phyloP scores from a whole-genome alignment of 2,329 filamentous ascomycete species.

The Monosporascus sp. region DNA sequence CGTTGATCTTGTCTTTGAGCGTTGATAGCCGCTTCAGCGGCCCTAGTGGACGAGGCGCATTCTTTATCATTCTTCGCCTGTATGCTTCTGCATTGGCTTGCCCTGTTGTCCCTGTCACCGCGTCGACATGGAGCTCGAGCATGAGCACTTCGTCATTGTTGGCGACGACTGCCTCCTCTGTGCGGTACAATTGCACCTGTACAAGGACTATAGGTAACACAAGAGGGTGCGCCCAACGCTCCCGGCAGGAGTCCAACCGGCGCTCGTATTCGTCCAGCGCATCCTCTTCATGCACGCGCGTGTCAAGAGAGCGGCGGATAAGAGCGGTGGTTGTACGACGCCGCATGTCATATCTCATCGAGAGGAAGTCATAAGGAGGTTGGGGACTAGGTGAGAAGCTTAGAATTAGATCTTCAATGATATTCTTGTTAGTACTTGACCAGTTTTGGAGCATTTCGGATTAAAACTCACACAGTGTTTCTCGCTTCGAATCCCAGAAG shows the following conservation, averaged over 20 bases:
- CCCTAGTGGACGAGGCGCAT: conserved; percentile 10
- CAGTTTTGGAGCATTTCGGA: neutral
- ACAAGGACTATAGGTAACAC: conserved; percentile 41
- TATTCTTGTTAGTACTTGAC: conserved; percentile 6
- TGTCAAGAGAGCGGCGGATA: conserved; percentile 39
- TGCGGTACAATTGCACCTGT: conserved; percentile 40
- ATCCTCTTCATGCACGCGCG: conserved; percentile 34
- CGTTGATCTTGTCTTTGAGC: conserved; percentile 17
- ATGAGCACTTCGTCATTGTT: conserved; percentile 37
- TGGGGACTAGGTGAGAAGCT: conserved; percentile 39
- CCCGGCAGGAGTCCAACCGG: conserved; percentile 37
- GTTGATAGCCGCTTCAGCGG: conserved; percentile 22
- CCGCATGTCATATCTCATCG: conserved; percentile 38
- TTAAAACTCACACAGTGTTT: conserved; percentile 21
- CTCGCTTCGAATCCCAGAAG: conserved; percentile 24
- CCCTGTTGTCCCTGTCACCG: conserved; percentile 31
- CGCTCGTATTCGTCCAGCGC: conserved; percentile 41
- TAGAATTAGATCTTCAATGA: conserved; percentile 33
- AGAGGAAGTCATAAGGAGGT: conserved; percentile 42
- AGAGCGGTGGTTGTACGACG: conserved; percentile 35
- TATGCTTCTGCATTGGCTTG: conserved; percentile 20
- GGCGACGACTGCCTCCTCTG: conserved; percentile 38
- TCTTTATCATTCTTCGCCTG: conserved; percentile 11
- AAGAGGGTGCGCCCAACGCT: conserved; percentile 41
- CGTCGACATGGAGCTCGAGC: conserved; percentile 38